phyloP scores from a whole-genome alignment of 2,329 filamentous ascomycete species.

The Ophiostoma fasciatum region DNA sequence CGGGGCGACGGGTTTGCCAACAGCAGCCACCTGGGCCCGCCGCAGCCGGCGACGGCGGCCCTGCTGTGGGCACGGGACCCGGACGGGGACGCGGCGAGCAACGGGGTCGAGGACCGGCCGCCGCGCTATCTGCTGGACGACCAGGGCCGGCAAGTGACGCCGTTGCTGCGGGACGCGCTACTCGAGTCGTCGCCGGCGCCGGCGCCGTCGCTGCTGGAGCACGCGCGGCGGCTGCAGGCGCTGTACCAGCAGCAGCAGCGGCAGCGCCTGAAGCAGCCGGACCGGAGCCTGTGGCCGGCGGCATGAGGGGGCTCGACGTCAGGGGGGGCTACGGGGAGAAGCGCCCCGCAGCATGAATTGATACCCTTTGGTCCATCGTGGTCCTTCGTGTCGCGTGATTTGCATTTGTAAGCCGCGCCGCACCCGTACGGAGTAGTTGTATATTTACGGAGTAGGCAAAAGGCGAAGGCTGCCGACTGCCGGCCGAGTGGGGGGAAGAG shows the following conservation, averaged over 20 bases:
- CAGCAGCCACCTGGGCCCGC: constrained; percentile 10
- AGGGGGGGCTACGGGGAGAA: no score
- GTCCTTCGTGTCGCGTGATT: no score
- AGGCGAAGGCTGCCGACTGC: no score
- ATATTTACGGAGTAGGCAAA: background rate
- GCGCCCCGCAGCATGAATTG: no score
- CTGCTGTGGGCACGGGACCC: constrained; percentile 9
- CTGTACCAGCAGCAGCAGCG: constrained; percentile 15
- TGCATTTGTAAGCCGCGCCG: background rate
- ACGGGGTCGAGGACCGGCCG: constrained; percentile 1
- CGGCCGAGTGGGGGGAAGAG: constrained; percentile 1
- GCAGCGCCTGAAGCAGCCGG: constrained; percentile 3
- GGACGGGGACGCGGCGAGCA: background rate
- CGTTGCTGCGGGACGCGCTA: constrained; percentile 32
- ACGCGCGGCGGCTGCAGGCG: constrained; percentile 24
- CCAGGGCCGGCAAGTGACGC: constrained; percentile 41
- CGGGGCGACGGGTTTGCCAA: constrained; percentile 44
- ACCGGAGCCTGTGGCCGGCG: background rate
- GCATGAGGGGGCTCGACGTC: no score
- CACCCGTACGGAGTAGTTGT: background rate
- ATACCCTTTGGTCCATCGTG: no score
- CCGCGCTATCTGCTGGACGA: constrained; percentile 37
- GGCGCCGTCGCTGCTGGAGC: constrained; percentile 7
- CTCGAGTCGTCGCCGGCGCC: constrained; percentile 3
- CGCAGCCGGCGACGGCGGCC: background rate